Conservation (phyloP, 1,284 basidiomycete species). For the Sphaerobolus stellatus region DNA sequence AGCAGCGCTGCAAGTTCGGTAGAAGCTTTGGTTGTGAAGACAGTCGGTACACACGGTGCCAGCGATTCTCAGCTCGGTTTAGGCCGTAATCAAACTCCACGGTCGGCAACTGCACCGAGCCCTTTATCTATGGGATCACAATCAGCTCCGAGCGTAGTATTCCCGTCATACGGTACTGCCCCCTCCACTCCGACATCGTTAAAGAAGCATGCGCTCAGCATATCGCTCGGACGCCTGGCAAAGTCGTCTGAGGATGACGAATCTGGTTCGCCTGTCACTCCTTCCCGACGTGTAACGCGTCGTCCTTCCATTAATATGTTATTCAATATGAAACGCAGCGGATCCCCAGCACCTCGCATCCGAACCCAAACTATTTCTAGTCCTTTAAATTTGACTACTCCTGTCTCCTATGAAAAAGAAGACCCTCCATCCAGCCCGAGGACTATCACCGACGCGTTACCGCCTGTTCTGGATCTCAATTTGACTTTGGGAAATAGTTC, state of each 20-base stretch:
- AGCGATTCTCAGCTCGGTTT: neutral
- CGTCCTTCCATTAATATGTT: constrained; percentile 12
- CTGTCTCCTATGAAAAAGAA: neutral
- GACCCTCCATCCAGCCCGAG: neutral
- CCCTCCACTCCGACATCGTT: constrained; percentile 11
- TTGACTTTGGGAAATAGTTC: neutral
- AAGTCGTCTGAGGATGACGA: constrained; percentile 1
- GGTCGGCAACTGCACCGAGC: neutral
- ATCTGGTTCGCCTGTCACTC: neutral
- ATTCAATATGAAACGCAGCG: constrained; percentile 9
- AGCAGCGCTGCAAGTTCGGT: neutral
- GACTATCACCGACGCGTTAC: neutral
- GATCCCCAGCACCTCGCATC: constrained; percentile 7
- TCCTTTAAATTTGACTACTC: neutral
- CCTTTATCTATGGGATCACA: neutral
- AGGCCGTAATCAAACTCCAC: neutral
- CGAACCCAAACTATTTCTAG: constrained; percentile 10
- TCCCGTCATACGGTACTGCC: constrained; percentile 3
- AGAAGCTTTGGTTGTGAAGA: neutral
- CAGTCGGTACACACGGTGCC: neutral
- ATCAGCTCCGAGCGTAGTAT: constrained; percentile 8
- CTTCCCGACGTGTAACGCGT: constrained; percentile 7
- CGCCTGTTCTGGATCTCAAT: constrained; percentile 4
- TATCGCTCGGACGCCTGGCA: constrained; percentile 1
- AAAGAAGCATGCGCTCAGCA: constrained; percentile 8